A percentile compares a stretch with the other conserved stretches of the same genome.
phyloP scores from a whole-genome alignment of 2,329 filamentous ascomycete species.

The Fusarium sp. region DNA sequence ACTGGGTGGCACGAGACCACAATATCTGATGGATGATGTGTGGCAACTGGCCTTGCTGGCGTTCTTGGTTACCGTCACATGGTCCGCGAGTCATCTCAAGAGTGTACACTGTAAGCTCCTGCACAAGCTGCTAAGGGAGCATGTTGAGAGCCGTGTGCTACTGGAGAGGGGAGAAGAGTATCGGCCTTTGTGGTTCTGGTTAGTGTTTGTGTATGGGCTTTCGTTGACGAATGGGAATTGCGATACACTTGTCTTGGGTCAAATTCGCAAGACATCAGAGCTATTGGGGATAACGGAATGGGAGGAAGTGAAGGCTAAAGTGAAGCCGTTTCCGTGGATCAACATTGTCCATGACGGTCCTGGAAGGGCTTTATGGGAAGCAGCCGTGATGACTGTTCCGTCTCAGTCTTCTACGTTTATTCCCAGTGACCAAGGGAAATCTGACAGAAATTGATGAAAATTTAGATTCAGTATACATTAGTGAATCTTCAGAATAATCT shows the following conservation, averaged over 20 bases:
- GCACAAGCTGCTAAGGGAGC: constrained; percentile 8
- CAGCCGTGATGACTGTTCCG: not conserved
- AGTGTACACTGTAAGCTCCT: constrained; percentile 5
- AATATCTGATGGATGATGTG: constrained; percentile 16
- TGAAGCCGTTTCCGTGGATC: constrained; percentile 32
- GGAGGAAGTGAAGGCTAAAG: constrained; percentile 3
- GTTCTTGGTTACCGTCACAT: constrained; percentile 23
- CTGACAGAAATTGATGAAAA: not conserved
- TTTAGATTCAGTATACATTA: not conserved
- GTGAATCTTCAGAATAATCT: not conserved
- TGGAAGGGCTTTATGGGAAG: constrained; percentile 24
- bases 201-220: constrained; percentile 24
- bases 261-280: not conserved
- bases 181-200: constrained; percentile 21
- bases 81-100: constrained; percentile 5
- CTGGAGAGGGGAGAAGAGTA: constrained; percentile 8
- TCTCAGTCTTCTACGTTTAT: not conserved
- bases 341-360: constrained; percentile 12
- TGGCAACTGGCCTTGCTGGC: constrained; percentile 22
- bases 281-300: constrained; percentile 3
- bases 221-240: not conserved
- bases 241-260: not conserved
- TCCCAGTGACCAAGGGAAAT: not conserved
- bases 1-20: constrained; percentile 2
- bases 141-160: not conserved